Evolutionary conservation across 2,329 filamentous ascomycete genomes (phyloP).

Genomic region (Fusarium zealandicum): DNA sequence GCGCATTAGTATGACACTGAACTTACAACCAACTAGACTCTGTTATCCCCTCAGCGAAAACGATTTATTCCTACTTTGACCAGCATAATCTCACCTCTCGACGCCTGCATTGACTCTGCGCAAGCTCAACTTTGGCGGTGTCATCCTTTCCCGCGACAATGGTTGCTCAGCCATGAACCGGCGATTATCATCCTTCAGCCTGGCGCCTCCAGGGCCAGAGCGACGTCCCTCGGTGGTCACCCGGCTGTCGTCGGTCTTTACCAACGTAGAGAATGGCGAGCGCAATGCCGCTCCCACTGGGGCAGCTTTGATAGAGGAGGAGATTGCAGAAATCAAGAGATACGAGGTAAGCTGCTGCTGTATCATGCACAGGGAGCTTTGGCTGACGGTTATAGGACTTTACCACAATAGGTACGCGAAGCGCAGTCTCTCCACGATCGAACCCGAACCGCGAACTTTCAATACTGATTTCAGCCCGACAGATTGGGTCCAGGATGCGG

Average conservation of each 20-base stretch:
- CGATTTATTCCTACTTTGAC: not conserved
- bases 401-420: constrained; percentile 78
- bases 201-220: constrained; percentile 45
- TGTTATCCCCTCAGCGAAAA: not conserved
- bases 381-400: constrained; percentile 69
- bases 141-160: constrained; percentile 45
- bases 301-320: constrained; percentile 82
- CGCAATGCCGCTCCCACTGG: constrained; percentile 58
- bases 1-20: constrained; percentile 26
- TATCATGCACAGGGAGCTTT: constrained; percentile 39
- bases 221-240: constrained; percentile 67
- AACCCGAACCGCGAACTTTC: constrained; percentile 1
- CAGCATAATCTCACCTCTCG: not conserved
- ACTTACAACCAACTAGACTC: constrained; percentile 14
- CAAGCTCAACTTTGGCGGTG: constrained; percentile 7
- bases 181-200: constrained; percentile 59
- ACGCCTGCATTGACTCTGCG: not conserved
- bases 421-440: constrained; percentile 5
- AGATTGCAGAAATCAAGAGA: constrained; percentile 96
- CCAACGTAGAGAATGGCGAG: constrained; percentile 69
- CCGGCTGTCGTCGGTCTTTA: constrained; percentile 72
- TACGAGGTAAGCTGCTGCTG: constrained; percentile 72
- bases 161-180: constrained; percentile 56
- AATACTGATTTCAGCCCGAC: constrained; percentile 42
- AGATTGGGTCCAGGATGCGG: constrained; percentile 98